These are phyloP conservation scores for Suillus hirtellus DNA, from an alignment of 768 basidiomycete species.

Conservation along the genomic window DNA sequence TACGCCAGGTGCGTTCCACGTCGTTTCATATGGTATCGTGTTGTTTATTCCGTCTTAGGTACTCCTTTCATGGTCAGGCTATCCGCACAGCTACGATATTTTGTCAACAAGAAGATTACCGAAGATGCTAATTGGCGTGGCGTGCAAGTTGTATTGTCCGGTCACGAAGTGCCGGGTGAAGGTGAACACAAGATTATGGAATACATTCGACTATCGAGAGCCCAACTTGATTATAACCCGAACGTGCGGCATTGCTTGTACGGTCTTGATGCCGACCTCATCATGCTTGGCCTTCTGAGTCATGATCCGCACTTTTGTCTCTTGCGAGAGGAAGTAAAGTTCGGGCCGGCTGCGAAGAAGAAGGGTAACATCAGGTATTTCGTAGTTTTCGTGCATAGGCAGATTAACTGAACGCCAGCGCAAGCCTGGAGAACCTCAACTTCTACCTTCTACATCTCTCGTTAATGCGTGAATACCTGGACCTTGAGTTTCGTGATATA, in stretches of 20 bases:
- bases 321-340: constrained; percentile 96
- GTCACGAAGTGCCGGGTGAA: constrained; percentile 98
- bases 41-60: constrained; percentile 43
- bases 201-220: constrained; percentile 92
- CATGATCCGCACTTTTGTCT: constrained; percentile 99
- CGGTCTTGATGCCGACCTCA: constrained; percentile 96
- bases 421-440: constrained; percentile 71
- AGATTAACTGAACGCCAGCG: constrained; percentile 13
- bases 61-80: constrained; percentile 94
- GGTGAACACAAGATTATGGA: constrained; percentile 99
- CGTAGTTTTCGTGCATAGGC: not conserved
- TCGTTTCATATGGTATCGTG: not conserved
- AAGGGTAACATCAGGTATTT: constrained; percentile 61
- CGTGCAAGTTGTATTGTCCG: constrained; percentile 90
- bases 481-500: constrained; percentile 88
- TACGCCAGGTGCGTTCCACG: constrained; percentile 76
- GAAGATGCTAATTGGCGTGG: constrained; percentile 96
- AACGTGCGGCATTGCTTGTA: constrained; percentile 98
- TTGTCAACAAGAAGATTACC: constrained; percentile 96
- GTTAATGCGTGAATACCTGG: constrained; percentile 94
- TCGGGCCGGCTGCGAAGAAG: constrained; percentile 78
- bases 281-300: constrained; percentile 96
- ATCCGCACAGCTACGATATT: constrained; percentile 92
- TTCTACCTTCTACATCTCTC: constrained; percentile 96
- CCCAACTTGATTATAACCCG: constrained; percentile 94